Evolutionary conservation across 768 basidiomycete genomes (phyloP).

Genomic region (Mycena albidolilacea): DNA sequence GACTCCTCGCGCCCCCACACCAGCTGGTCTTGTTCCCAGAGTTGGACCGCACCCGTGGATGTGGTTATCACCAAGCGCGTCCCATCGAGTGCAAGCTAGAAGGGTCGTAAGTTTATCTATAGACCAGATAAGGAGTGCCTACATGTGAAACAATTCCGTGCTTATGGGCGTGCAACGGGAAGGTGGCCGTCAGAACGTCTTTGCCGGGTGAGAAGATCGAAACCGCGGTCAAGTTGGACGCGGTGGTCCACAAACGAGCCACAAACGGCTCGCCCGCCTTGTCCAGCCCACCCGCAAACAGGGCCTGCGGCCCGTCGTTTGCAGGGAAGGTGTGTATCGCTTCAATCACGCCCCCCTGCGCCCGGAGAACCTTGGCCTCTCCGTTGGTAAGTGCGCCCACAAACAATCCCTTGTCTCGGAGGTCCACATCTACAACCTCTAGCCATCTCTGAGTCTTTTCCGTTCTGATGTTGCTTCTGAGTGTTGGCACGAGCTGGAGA

Average conservation of each 20-base stretch:
- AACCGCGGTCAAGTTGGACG: conserved; percentile 56
- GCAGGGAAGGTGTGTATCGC: conserved; percentile 69
- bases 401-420: conserved; percentile 69
- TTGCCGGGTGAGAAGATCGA: conserved; percentile 69
- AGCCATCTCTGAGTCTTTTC: conserved; percentile 63
- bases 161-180: conserved; percentile 74
- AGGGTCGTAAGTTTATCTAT: conserved; percentile 2
- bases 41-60: conserved; percentile 82
- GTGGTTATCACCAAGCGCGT: conserved; percentile 72
- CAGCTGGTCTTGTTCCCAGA: conserved; percentile 74
- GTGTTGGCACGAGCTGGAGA: conserved; percentile 60
- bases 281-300: conserved; percentile 72
- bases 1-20: conserved; percentile 90
- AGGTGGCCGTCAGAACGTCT: conserved; percentile 62
- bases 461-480: conserved; percentile 62
- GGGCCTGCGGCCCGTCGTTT: conserved; percentile 58
- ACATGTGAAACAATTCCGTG: conserved; percentile 84
- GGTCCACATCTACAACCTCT: conserved; percentile 72
- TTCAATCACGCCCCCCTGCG: conserved; percentile 58
- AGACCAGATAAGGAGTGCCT: conserved; percentile 38
- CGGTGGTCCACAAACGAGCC: conserved; percentile 61
- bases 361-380: conserved; percentile 67
- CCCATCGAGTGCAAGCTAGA: conserved; percentile 68
- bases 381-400: conserved; percentile 73
- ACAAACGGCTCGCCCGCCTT: conserved; percentile 67